Evolutionary conservation across 805 yeast species (phyloP).

Genomic region (Kodamaea lidongshanica): DNA sequence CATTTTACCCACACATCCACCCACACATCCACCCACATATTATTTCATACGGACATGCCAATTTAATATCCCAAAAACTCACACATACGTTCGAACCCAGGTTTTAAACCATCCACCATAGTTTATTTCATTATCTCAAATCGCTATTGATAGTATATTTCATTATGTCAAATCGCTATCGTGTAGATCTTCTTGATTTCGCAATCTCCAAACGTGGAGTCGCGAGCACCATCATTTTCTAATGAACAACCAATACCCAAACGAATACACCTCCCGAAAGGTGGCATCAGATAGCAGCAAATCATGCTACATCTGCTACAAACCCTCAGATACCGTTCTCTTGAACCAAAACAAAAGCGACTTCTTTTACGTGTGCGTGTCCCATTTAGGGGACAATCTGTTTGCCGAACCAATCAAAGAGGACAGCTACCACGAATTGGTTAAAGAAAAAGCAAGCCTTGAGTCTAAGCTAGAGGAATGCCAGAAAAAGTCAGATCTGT

Average conservation of each 20-base stretch:
- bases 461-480: slow-evolving; percentile 16
- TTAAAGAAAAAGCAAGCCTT: slow-evolving; percentile 16
- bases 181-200: too few species aligned
- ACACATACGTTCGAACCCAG: too few species aligned
- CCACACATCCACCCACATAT: too few species aligned
- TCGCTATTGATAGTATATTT: too few species aligned
- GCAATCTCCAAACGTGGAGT: too few species aligned
- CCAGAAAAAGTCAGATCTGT: slow-evolving; percentile 18
- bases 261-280: slow-evolving; percentile 36
- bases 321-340: slow-evolving; percentile 42
- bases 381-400: slow-evolving; percentile 41
- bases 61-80: too few species aligned
- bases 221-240: too few species aligned
- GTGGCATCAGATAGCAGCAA: slow-evolving; percentile 39
- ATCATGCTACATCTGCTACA: slow-evolving; percentile 48
- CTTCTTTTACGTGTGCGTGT: slow-evolving; percentile 47
- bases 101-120: too few species aligned
- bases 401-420: slow-evolving; percentile 39
- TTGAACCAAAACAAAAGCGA: slow-evolving; percentile 42
- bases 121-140: too few species aligned
- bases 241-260: slow-evolving; percentile 15
- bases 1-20: too few species aligned
- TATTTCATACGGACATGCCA: too few species aligned
- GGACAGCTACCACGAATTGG: slow-evolving; percentile 27
- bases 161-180: too few species aligned